Evolutionary conservation across 129 eudicot genomes (phyloP).

Genomic region (Ambrosia artemisiifolia): DNA sequence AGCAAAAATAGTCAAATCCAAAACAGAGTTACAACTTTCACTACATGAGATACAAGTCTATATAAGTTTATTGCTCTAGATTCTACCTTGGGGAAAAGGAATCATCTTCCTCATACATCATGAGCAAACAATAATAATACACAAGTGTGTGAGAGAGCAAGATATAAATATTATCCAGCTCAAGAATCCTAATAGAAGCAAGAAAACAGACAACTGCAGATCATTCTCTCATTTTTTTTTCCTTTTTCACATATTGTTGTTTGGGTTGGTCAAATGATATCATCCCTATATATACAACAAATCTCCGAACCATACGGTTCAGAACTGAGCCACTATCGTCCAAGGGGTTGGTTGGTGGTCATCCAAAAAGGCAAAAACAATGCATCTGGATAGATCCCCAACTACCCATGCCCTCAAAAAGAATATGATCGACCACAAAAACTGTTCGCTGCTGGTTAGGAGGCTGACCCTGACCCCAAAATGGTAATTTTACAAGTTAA

Average conservation of each 20-base stretch:
- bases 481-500: constrained; percentile 19
- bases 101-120: constrained; percentile 16
- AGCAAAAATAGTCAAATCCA: constrained; percentile 25
- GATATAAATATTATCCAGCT: constrained; percentile 22
- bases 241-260: constrained; percentile 27
- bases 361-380: too few relatives aligned
- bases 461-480: constrained; percentile 27
- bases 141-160: constrained; percentile 22
- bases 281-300: constrained; percentile 65
- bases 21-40: constrained; percentile 24
- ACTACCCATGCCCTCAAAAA: constrained; percentile 42
- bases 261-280: constrained; percentile 33
- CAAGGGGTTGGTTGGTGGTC: too few relatives aligned
- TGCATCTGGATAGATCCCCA: too few relatives aligned
- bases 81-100: constrained; percentile 14
- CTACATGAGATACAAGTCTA: constrained; percentile 37
- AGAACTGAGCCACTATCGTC: too few relatives aligned
- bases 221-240: constrained; percentile 21
- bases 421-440: constrained; percentile 30
- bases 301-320: constrained; percentile 33
- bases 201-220: constrained; percentile 34
- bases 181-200: constrained; percentile 25
- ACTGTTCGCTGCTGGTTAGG: constrained; percentile 16
- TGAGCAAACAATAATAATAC: constrained; percentile 37
- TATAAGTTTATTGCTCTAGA: constrained; percentile 32